A percentile compares a stretch with the other conserved stretches of the same genome.
Conservation (phyloP, 495 filamentous ascomycete species). For the Endocarpon pusillum region DNA sequence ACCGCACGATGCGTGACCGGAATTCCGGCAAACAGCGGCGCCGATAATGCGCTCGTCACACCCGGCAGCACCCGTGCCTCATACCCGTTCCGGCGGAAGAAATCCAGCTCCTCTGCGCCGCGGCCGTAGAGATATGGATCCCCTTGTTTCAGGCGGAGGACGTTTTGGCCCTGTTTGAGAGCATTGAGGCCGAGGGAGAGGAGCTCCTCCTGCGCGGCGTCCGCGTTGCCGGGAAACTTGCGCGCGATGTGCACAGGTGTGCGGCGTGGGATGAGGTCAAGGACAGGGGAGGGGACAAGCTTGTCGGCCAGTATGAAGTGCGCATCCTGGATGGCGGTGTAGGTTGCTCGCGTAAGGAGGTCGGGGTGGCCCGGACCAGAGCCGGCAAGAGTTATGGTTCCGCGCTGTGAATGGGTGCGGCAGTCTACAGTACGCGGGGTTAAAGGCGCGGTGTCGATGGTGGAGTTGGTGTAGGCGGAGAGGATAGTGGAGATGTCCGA, state of each 20-base stretch:
- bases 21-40: conserved; percentile 75
- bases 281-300: conserved; percentile 72
- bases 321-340: conserved; percentile 66
- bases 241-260: conserved; percentile 83
- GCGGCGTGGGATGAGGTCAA: conserved; percentile 78
- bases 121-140: conserved; percentile 94
- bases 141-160: conserved; percentile 85
- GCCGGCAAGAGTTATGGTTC: conserved; percentile 75
- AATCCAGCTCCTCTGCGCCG: conserved; percentile 83
- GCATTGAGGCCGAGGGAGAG: conserved; percentile 61
- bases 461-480: conserved; percentile 34
- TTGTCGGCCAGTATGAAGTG: conserved; percentile 91
- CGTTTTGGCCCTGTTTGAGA: conserved; percentile 53
- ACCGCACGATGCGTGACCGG: conserved; percentile 80
- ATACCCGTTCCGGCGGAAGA: conserved; percentile 58
- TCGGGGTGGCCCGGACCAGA: conserved; percentile 89
- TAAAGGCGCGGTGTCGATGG: conserved; percentile 10
- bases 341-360: conserved; percentile 73
- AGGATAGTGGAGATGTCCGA: conserved; percentile 60
- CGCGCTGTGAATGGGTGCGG: conserved; percentile 14
- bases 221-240: conserved; percentile 95
- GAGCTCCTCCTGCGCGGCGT: conserved; percentile 81
- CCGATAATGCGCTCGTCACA: conserved; percentile 73
- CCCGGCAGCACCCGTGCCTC: conserved; percentile 65
- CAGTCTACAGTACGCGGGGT: conserved; percentile 10